Percentiles rank a stretch among this genome's conserved stretches.
Evolutionary conservation across 805 yeast genomes (phyloP).

Genomic region (Teunomyces lycoperdinae): DNA sequence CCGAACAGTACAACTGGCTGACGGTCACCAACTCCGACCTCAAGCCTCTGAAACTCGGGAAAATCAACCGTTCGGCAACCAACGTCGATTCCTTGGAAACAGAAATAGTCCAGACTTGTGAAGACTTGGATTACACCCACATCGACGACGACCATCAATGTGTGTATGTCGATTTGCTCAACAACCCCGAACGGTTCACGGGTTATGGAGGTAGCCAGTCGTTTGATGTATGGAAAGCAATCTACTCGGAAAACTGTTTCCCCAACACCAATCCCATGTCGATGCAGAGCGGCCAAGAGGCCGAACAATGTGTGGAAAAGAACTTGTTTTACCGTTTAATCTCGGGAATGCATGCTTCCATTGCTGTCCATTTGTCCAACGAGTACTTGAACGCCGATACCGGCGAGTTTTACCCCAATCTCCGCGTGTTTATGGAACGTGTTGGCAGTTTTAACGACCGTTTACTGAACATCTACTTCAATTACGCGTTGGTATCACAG

Average conservation of each 20-base stretch:
- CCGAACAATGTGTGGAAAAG: conserved; percentile 73
- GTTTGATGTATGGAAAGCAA: conserved; percentile 87
- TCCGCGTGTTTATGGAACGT: conserved; percentile 77
- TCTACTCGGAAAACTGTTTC: conserved; percentile 90
- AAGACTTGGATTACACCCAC: conserved; percentile 67
- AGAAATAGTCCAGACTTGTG: conserved; percentile 28
- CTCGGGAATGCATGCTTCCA: conserved; percentile 93
- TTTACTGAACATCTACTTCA: conserved; percentile 83
- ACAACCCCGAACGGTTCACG: conserved; percentile 94
- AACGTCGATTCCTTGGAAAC: conserved; percentile 21
- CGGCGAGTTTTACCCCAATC: conserved; percentile 81
- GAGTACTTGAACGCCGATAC: conserved; percentile 64
- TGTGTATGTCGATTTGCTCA: conserved; percentile 80
- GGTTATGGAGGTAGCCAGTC: conserved; percentile 95
- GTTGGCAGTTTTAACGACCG: conserved; percentile 92
- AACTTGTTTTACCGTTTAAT: conserved; percentile 81
- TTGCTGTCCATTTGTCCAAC: conserved; percentile 87
- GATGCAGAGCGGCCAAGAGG: conserved; percentile 29
- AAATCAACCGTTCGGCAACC: conserved; percentile 21
- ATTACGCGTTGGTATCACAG: conserved; percentile 83
- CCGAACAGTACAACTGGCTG: conserved; percentile 67
- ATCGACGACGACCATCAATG: conserved; percentile 63
- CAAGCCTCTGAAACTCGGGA: conserved; percentile 70
- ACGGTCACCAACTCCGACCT: conserved; percentile 56
- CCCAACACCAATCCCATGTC: conserved; percentile 44